phyloP scores from a whole-genome alignment of 75 land plant genomes.

The Pseudotsuga menziesii region DNA sequence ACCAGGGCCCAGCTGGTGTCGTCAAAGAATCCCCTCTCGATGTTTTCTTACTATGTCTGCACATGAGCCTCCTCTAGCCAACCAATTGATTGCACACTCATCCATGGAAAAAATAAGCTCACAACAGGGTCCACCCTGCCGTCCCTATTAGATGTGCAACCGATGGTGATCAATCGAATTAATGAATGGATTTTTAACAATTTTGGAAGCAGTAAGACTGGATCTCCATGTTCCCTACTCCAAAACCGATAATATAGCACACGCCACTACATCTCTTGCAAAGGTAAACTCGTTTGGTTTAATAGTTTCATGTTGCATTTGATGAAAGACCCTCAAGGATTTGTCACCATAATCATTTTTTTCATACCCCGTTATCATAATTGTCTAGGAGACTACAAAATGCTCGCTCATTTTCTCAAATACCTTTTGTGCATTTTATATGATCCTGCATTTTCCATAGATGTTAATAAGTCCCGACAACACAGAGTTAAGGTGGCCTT shows the following conservation, averaged over 20 bases:
- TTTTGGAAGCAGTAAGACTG: too few species aligned
- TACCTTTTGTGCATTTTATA: constrained; percentile 10
- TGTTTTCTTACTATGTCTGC: too few species aligned
- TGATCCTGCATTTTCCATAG: constrained; percentile 18
- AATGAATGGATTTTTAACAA: too few species aligned
- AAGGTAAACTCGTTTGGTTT: constrained; percentile 27
- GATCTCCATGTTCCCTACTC: constrained; percentile 15
- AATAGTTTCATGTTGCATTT: constrained; percentile 13
- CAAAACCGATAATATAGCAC: constrained; percentile 18
- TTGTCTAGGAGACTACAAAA: constrained; percentile 30
- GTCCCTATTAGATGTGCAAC: too few species aligned
- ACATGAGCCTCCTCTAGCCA: too few species aligned
- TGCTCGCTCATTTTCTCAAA: constrained; percentile 11
- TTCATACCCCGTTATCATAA: constrained; percentile 26
- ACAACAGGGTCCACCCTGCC: too few species aligned
- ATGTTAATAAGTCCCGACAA: constrained; percentile 14
- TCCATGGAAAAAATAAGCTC: too few species aligned
- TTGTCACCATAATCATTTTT: constrained; percentile 12
- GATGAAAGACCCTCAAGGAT: constrained; percentile 17
- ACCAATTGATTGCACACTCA: too few species aligned
- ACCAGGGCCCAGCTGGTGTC: too few species aligned
- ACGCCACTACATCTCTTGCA: constrained; percentile 22
- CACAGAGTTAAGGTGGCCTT: not conserved
- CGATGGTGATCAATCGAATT: too few species aligned
- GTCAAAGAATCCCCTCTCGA: too few species aligned